phyloP scores from a whole-genome alignment of 2,329 filamentous ascomycete species.

The Stachybotrys chlorohalonatus region DNA sequence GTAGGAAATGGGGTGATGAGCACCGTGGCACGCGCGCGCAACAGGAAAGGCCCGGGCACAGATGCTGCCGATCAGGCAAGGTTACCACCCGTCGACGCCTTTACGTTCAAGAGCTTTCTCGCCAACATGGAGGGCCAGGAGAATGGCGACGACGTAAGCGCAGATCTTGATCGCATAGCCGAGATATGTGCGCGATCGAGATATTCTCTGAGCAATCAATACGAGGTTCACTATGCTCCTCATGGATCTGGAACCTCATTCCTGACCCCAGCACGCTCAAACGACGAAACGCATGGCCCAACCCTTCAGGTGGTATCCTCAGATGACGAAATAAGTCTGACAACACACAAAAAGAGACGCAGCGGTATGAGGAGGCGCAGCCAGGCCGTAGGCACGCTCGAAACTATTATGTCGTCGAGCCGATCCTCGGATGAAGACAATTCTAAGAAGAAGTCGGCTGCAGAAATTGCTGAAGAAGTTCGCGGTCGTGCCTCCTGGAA shows the following conservation, averaged over 20 bases:
- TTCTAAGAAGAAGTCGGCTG: slow-evolving; percentile 49
- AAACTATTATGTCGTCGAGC: slow-evolving; percentile 59
- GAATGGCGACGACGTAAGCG: slow-evolving; percentile 36
- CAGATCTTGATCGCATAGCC: slow-evolving; percentile 55
- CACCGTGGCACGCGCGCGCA: slow-evolving; percentile 33
- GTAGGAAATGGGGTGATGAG: slow-evolving; percentile 30
- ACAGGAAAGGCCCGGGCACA: slow-evolving; percentile 21
- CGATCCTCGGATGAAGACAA: slow-evolving; percentile 55
- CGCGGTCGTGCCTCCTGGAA: slow-evolving; percentile 38
- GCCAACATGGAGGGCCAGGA: slow-evolving; percentile 40
- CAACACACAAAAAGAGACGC: slow-evolving; percentile 29
- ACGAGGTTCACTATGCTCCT: slow-evolving; percentile 55
- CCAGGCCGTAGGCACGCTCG: slow-evolving; percentile 51
- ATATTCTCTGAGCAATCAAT: slow-evolving; percentile 58
- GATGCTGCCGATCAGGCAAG: slow-evolving; percentile 28
- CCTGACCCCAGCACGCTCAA: slow-evolving; percentile 15
- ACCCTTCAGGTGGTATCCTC: slow-evolving; percentile 49
- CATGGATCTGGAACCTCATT: slow-evolving; percentile 49
- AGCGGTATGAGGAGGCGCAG: slow-evolving; percentile 36
- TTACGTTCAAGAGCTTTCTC: slow-evolving; percentile 57
- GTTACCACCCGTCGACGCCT: slow-evolving; percentile 53
- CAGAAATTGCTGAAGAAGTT: slow-evolving; percentile 45
- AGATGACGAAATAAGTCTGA: slow-evolving; percentile 41
- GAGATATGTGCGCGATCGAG: slow-evolving; percentile 58
- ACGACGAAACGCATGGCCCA: slow-evolving; percentile 31